A percentile compares a stretch with the other conserved stretches of the same genome.
These are phyloP conservation scores for Acacia crassicarpa DNA, from an alignment of 306 rosid genomes.

Conservation along the genomic window DNA sequence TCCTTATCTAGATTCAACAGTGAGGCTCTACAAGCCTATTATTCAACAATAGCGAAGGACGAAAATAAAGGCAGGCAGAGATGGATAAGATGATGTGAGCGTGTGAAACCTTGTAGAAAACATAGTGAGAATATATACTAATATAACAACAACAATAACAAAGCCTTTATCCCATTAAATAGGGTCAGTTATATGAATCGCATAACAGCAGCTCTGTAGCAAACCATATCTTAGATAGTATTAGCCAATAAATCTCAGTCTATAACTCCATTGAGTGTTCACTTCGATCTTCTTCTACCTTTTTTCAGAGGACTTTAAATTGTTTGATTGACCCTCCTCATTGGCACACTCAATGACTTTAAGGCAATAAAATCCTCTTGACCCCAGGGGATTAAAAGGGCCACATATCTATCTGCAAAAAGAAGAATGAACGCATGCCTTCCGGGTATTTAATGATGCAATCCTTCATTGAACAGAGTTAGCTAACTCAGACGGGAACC, in stretches of 20 bases:
- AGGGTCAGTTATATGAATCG: no score
- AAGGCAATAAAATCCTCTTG: background rate
- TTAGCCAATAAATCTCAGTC: no score
- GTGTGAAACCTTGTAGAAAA: background rate
- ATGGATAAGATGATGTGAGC: background rate
- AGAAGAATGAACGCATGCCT: background rate
- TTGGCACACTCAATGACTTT: no score
- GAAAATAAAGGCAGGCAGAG: conserved; percentile 12
- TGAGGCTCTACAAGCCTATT: conserved; percentile 26
- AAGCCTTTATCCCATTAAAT: no score
- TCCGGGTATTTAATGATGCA: background rate
- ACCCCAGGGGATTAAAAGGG: background rate
- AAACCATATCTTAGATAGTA: no score
- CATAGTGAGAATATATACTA: background rate
- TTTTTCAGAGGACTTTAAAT: no score
- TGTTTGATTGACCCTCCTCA: no score
- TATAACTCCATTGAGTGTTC: no score
- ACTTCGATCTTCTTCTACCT: no score
- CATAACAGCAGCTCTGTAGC: fast-evolving
- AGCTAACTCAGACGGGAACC: background rate
- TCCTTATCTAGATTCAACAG: conserved; percentile 13
- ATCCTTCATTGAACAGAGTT: background rate
- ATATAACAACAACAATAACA: no score
- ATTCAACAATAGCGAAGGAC: conserved; percentile 11
- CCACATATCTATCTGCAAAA: background rate